Percentiles rank a stretch among this genome's conserved stretches.
phyloP scores from a whole-genome alignment of 2,329 filamentous ascomycete species.

The Phaeoacremonium minimum region DNA sequence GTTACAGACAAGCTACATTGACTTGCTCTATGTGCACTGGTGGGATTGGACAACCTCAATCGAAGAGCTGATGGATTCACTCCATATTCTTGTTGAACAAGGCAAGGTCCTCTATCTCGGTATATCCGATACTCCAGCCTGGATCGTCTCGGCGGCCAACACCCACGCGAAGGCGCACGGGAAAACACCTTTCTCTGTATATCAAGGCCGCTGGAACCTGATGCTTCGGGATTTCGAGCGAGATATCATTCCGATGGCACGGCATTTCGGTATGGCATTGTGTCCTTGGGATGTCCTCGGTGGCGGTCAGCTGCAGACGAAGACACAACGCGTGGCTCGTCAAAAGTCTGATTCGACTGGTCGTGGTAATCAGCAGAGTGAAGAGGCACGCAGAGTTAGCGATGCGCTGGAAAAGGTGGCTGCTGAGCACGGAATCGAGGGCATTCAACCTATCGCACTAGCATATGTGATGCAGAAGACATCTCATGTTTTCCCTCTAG shows the following conservation, averaged over 20 bases:
- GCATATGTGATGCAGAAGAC: conserved; percentile 4
- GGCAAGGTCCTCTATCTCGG: conserved; percentile 38
- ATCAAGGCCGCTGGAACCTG: conserved; percentile 34
- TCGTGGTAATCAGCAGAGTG: conserved; percentile 1
- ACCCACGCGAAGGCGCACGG: conserved; percentile 27
- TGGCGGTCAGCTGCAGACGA: conserved; percentile 27
- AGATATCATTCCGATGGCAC: conserved; percentile 63
- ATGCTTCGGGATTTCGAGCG: conserved; percentile 45
- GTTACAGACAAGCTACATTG: conserved; percentile 38
- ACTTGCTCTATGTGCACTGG: conserved; percentile 39
- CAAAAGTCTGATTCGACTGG: neutral
- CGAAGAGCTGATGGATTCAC: conserved; percentile 35
- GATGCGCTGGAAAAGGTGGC: conserved; percentile 1
- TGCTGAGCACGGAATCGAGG: conserved; percentile 1
- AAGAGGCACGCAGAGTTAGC: too few species aligned
- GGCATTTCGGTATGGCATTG: conserved; percentile 51
- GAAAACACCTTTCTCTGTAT: conserved; percentile 31
- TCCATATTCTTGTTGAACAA: conserved; percentile 33
- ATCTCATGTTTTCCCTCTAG: conserved; percentile 1
- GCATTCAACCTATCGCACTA: neutral
- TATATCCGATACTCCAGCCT: conserved; percentile 32
- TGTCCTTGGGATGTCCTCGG: conserved; percentile 50
- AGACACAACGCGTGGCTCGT: neutral
- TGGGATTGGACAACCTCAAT: conserved; percentile 38
- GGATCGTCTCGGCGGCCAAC: conserved; percentile 33